phyloP scores from a whole-genome alignment of 495 filamentous ascomycete genomes.

The Pseudotulostoma volvatum region DNA sequence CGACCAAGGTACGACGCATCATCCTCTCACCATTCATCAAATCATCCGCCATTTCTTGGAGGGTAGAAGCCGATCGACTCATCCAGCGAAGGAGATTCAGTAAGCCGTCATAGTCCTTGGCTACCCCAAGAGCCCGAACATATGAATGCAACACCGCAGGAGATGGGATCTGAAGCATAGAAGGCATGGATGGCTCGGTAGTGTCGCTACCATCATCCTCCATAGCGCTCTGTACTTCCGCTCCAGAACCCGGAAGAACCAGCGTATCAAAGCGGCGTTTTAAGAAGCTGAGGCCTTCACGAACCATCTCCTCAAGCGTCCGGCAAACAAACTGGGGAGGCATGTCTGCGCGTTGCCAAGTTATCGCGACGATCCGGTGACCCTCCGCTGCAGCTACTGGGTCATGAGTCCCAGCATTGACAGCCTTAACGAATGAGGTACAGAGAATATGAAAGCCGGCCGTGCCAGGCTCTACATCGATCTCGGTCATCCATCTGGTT shows the following conservation, averaged over 20 bases:
- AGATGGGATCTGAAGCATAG: constrained; percentile 24
- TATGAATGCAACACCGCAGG: constrained; percentile 35
- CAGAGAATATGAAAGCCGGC: constrained; percentile 32
- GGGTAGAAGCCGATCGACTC: constrained; percentile 19
- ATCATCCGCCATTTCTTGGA: constrained; percentile 25
- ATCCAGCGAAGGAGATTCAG: constrained; percentile 38
- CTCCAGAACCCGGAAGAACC: constrained; percentile 16
- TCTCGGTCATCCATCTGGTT: constrained; percentile 22
- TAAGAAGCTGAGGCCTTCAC: constrained; percentile 16
- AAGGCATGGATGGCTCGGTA: constrained; percentile 8
- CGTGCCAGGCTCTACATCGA: constrained; percentile 23
- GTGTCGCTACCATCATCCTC: not conserved
- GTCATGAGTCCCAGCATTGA: constrained; percentile 16
- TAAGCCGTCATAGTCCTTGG: constrained; percentile 33
- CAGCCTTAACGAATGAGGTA: constrained; percentile 24
- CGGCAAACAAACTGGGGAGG: constrained; percentile 1
- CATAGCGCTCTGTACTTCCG: not conserved
- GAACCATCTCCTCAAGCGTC: constrained; percentile 17
- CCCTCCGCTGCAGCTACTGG: constrained; percentile 14
- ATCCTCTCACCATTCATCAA: constrained; percentile 24
- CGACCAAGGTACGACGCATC: constrained; percentile 33
- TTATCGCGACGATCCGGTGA: constrained; percentile 8
- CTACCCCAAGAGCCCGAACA: constrained; percentile 33
- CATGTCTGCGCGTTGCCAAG: constrained; percentile 3
- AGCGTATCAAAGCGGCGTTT: constrained; percentile 24